phyloP scores from a whole-genome alignment of 2,329 filamentous ascomycete species.

The Epichloe gansuensis region DNA sequence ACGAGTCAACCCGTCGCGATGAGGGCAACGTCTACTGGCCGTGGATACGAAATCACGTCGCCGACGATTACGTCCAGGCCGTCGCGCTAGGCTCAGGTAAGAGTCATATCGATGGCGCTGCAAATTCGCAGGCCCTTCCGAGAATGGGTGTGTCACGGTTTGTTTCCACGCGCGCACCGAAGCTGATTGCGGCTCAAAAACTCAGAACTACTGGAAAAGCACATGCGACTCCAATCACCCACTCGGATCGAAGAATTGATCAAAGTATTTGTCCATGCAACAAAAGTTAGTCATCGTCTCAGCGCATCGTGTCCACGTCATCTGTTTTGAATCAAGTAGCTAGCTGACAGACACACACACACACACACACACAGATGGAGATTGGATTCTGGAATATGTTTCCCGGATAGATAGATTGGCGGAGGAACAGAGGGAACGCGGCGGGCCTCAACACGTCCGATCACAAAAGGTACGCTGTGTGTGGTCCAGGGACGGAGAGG shows the following conservation, averaged over 20 bases:
- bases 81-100: constrained; percentile 59
- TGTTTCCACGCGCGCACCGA: not conserved
- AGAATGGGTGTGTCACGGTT: not conserved
- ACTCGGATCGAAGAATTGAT: constrained; percentile 70
- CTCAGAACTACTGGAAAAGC: constrained; percentile 60
- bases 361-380: constrained; percentile 29
- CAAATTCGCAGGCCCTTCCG: not conserved
- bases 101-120: constrained; percentile 10
- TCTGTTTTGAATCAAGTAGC: not conserved
- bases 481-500: not conserved
- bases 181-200: not conserved
- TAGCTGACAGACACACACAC: not conserved
- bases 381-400: constrained; percentile 46
- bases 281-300: constrained; percentile 44
- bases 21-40: constrained; percentile 68
- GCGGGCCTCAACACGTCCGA: not conserved
- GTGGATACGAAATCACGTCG: constrained; percentile 85
- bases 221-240: constrained; percentile 61
- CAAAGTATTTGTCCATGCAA: constrained; percentile 76
- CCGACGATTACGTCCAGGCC: constrained; percentile 64
- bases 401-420: constrained; percentile 16
- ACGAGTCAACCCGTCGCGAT: constrained; percentile 43
- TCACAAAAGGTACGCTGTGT: not conserved
- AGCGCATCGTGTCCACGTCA: too few relatives aligned
- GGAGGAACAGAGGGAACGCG: not conserved